phyloP scores from a whole-genome alignment of 176 grass and related monocot species.

The Calamus simplicifolius region DNA sequence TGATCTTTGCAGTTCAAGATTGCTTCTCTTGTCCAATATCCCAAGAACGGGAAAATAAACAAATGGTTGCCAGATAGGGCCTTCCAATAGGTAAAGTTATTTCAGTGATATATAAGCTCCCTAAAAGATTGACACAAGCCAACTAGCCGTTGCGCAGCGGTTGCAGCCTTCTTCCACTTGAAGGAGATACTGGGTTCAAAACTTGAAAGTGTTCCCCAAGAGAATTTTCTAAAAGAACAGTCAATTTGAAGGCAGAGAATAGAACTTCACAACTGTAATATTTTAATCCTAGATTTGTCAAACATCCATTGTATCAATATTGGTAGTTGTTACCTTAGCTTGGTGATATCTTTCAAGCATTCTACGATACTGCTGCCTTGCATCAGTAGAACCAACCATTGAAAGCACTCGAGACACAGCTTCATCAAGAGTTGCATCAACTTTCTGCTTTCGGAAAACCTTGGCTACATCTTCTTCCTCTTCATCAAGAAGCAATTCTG shows the following conservation, averaged over 20 bases:
- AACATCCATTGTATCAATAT: background rate
- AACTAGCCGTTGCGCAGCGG: too few species aligned
- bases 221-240: too few species aligned
- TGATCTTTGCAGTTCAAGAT: too few species aligned
- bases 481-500: conserved; percentile 34
- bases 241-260: too few species aligned
- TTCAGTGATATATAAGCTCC: too few species aligned
- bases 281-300: background rate
- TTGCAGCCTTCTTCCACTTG: too few species aligned
- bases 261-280: too few species aligned
- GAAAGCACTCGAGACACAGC: conserved; percentile 79
- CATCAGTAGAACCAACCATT: conserved; percentile 72
- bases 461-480: conserved; percentile 65
- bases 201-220: too few species aligned
- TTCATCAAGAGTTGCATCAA: conserved; percentile 73
- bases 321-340: conserved; percentile 48
- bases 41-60: background rate
- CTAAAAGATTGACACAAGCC: too few species aligned
- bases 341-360: conserved; percentile 83
- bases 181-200: too few species aligned
- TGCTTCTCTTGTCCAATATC: too few species aligned
- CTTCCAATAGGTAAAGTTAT: too few species aligned
- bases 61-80: background rate
- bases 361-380: conserved; percentile 83
- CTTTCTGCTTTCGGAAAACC: conserved; percentile 75